Evolutionary conservation across 441 rosid species (phyloP).

Genomic region (Kokia cookei): DNA sequence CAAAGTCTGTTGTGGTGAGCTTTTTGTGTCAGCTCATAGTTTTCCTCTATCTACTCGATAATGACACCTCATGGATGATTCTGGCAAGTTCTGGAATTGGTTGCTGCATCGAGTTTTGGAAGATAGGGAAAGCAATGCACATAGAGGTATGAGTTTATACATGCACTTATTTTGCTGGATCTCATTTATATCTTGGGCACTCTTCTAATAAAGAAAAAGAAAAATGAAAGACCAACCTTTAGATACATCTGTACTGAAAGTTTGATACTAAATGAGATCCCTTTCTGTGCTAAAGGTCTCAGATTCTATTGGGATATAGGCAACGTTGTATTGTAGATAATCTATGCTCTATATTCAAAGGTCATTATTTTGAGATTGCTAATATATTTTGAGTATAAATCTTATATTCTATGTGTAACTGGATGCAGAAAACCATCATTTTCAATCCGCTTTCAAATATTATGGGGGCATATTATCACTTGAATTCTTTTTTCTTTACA

Average conservation of each 20-base stretch:
- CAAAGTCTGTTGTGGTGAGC: constrained; percentile 89
- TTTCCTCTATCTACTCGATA: constrained; percentile 95
- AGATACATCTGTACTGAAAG: not conserved
- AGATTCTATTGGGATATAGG: not conserved
- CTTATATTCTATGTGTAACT: not conserved
- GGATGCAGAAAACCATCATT: not conserved
- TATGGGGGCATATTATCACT: not conserved
- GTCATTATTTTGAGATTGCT: not conserved
- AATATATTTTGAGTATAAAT: not conserved
- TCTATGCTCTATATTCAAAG: not conserved
- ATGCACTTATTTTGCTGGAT: not conserved
- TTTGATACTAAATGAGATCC: not conserved
- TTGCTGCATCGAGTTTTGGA: constrained; percentile 98
- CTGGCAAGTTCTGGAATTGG: constrained; percentile 96
- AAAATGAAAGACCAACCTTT: not conserved
- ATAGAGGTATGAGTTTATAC: constrained; percentile 60
- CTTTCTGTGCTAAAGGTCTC: not conserved
- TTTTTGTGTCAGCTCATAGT: constrained; percentile 86
- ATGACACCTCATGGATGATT: constrained; percentile 99
- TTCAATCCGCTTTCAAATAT: not conserved
- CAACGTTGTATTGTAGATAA: not conserved
- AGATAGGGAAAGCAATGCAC: constrained; percentile 98
- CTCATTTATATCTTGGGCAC: not conserved
- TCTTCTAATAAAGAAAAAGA: not conserved
- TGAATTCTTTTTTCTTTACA: not conserved